phyloP scores from a whole-genome alignment of 441 rosid genomes.

The Rhodomyrtus psidioides region DNA sequence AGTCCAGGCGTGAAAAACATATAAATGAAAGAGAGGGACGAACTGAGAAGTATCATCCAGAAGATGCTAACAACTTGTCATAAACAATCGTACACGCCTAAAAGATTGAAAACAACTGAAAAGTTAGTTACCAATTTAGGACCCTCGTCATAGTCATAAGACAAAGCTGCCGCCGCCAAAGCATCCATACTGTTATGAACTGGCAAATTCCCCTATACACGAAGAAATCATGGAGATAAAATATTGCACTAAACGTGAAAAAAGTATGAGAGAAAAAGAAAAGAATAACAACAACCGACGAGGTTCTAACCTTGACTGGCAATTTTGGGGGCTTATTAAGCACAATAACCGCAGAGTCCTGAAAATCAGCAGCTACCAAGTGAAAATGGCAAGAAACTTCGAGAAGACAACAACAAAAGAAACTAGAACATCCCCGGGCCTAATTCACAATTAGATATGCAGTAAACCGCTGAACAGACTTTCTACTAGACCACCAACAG shows the following conservation, averaged over 20 bases:
- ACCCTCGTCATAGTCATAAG: slow-evolving; percentile 67
- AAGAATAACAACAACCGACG: background rate
- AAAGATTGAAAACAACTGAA: background rate
- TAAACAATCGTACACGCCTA: background rate
- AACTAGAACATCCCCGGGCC: background rate
- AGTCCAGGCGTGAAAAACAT: too few relatives aligned
- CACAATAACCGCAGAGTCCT: slow-evolving; percentile 77
- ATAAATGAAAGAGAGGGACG: too few relatives aligned
- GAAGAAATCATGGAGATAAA: background rate
- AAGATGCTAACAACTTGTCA: background rate
- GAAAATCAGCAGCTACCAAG: background rate
- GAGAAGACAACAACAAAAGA: background rate
- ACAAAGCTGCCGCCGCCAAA: slow-evolving; percentile 85
- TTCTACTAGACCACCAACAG: background rate
- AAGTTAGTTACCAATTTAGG: slow-evolving; percentile 64
- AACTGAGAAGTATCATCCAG: background rate
- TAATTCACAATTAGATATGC: background rate
- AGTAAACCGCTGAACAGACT: background rate
- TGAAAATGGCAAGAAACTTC: background rate
- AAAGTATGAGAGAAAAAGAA: background rate
- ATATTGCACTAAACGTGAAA: slow-evolving; percentile 1
- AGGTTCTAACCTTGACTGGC: slow-evolving; percentile 67
- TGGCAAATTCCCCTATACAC: slow-evolving; percentile 56
- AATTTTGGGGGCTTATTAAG: slow-evolving; percentile 86
- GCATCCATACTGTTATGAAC: slow-evolving; percentile 96